Evolutionary conservation across 495 filamentous ascomycete genomes (phyloP).

Genomic region (Pseudotulostoma volvatum): DNA sequence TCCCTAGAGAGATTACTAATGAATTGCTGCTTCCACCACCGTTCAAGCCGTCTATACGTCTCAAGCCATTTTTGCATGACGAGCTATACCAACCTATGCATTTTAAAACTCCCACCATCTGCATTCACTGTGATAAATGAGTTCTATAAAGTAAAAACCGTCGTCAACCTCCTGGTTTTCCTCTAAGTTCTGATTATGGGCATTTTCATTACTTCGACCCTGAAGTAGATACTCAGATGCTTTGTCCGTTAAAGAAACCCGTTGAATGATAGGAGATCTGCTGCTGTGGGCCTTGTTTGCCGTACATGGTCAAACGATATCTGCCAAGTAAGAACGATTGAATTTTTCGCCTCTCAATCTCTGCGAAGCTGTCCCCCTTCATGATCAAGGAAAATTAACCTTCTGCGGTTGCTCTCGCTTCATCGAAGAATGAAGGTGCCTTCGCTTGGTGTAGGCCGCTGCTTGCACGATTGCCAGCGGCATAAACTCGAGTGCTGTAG

Average conservation of each 20-base stretch:
- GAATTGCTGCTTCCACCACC: slow-evolving; percentile 16
- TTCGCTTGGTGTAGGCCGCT: slow-evolving; percentile 32
- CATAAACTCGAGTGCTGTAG: slow-evolving; percentile 24
- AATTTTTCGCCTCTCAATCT: slow-evolving; percentile 25
- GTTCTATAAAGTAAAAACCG: slow-evolving; percentile 18
- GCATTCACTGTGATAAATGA: slow-evolving; percentile 22
- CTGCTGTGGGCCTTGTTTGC: slow-evolving; percentile 9
- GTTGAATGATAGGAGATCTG: slow-evolving; percentile 17
- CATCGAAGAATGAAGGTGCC: too few relatives aligned
- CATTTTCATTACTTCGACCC: background rate
- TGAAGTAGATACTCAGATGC: slow-evolving; percentile 12
- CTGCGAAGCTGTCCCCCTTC: slow-evolving; percentile 21
- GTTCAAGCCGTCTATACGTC: slow-evolving; percentile 15
- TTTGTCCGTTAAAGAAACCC: slow-evolving; percentile 19
- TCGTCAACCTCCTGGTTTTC: slow-evolving; percentile 7
- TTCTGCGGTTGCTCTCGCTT: slow-evolving; percentile 21
- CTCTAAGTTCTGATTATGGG: slow-evolving; percentile 2
- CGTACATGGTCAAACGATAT: slow-evolving; percentile 32
- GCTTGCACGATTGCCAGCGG: slow-evolving; percentile 36
- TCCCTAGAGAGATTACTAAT: slow-evolving; percentile 19
- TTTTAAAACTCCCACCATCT: slow-evolving; percentile 5
- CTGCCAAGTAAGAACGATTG: slow-evolving; percentile 30
- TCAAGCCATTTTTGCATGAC: slow-evolving; percentile 12
- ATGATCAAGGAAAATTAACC: slow-evolving; percentile 19
- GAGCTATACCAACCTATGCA: slow-evolving; percentile 14